These are phyloP conservation scores for Annulohypoxylon truncatum DNA, from an alignment of 2,329 filamentous ascomycete genomes.

Conservation along the genomic window DNA sequence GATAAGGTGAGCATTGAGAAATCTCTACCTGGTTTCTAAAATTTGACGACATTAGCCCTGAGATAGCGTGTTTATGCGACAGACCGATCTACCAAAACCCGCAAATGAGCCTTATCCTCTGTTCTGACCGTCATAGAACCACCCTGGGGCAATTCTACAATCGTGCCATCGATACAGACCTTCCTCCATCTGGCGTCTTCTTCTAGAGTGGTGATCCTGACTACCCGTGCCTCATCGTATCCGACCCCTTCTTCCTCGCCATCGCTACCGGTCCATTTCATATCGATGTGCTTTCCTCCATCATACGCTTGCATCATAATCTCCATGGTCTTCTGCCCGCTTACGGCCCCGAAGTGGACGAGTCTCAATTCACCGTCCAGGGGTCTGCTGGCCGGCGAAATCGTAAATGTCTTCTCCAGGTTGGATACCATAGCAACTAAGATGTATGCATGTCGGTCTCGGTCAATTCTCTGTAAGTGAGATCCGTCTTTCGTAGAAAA, in stretches of 20 bases:
- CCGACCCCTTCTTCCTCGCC: conserved; percentile 64
- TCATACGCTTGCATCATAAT: conserved; percentile 77
- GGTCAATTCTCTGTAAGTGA: conserved; percentile 44
- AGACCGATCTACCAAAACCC: conserved; percentile 57
- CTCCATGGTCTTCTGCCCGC: conserved; percentile 75
- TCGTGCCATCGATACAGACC: conserved; percentile 92
- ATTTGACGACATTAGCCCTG: neutral
- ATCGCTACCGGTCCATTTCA: conserved; percentile 55
- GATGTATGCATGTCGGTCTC: conserved; percentile 76
- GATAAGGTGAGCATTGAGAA: neutral
- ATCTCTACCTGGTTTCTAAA: neutral
- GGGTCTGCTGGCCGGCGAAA: conserved; percentile 78
- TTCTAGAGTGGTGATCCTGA: conserved; percentile 75
- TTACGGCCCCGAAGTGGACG: conserved; percentile 78
- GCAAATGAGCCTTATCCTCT: conserved; percentile 57
- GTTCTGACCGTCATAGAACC: conserved; percentile 77
- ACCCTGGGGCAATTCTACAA: conserved; percentile 76
- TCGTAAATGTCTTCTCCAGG: conserved; percentile 83
- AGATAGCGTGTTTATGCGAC: conserved; percentile 9
- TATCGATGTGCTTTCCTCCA: conserved; percentile 65
- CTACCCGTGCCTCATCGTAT: conserved; percentile 76
- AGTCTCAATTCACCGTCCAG: conserved; percentile 78
- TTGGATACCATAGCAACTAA: conserved; percentile 82
- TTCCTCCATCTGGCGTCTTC: conserved; percentile 81
- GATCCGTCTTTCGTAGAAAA: conserved; percentile 38